Conservation (phyloP, 306 rosid species). For the Prunus mira region DNA sequence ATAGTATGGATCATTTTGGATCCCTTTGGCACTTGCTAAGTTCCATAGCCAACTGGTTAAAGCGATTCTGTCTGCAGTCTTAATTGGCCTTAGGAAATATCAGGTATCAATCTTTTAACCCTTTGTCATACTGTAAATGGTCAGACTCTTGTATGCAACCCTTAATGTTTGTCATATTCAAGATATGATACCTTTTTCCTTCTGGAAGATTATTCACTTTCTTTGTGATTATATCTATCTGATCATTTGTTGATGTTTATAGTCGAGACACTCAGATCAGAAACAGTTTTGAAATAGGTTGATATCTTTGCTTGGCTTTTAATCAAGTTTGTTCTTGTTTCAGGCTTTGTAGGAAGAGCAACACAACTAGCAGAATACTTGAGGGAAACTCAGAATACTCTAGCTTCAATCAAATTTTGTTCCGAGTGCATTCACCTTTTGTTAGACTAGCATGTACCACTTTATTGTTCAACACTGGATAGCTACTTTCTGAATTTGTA, state of each 20-base stretch:
- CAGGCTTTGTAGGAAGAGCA: conserved; percentile 14
- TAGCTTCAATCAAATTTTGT: conserved; percentile 17
- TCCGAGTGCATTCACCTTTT: conserved; percentile 18
- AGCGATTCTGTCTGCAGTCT: background rate
- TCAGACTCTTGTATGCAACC: background rate
- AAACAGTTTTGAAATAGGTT: background rate
- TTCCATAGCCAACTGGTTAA: conserved; percentile 14
- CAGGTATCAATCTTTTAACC: conserved; percentile 8
- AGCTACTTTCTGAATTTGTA: conserved; percentile 6
- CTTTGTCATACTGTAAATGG: background rate
- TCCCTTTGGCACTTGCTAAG: conserved; percentile 4
- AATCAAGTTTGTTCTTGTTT: background rate
- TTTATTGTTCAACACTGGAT: conserved; percentile 18
- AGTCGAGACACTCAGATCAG: background rate
- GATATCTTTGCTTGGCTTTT: background rate
- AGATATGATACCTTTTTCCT: background rate
- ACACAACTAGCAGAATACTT: conserved; percentile 9
- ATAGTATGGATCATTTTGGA: conserved; percentile 12
- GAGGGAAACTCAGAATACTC: conserved; percentile 17
- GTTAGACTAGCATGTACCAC: conserved; percentile 18
- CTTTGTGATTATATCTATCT: background rate
- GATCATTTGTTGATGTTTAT: background rate
- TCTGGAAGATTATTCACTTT: background rate
- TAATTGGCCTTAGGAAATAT: background rate
- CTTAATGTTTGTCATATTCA: background rate